Base-by-base conservation (phyloP, 805 yeast genomes). In the Lachancea fermentati region DNA sequence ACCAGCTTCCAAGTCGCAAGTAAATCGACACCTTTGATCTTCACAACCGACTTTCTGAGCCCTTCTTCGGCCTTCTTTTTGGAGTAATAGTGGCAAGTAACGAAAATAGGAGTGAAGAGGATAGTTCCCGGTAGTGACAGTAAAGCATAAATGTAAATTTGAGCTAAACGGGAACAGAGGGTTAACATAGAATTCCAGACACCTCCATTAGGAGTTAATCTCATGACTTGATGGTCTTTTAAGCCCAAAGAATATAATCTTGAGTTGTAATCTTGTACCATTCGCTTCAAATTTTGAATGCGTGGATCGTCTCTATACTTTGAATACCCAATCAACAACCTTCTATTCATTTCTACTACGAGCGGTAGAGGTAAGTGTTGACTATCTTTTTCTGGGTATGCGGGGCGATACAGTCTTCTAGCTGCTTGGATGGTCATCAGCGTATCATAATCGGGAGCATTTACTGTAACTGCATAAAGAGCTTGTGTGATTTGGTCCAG, bases 1-100 rank as follows among this genome's bases (percentile, higher is more conserved):
- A 89, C 71, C 34, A 91, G 76, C 62, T 91, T 91, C 98, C 98
- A 91, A 2, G 97, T 86, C 2, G 97, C 97, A 41, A 91, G 70
- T 30, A 91, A 94, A 60, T 91, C 98, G 37, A 76, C 78, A 11
- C 95, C 97, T 58, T 81, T 79, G 47, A 91, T 80, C 58, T 91
- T 91, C 13, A 91, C 98, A 1, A 85, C 74, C 0, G 96, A 87
- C n/a, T 75, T 83, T n/a, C 86, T 88, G 45, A 91, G 68, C 0
- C 97, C 97, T 28, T 78, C 74, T 45, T 63, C 68, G 30, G 89
- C 87, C 63, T 89, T 88, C 46, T 70, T 68, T 44, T 70, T 75
- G 11, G 96, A 81, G 41, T 85, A 81, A 19, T 63, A 61, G 53
- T 79, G 81, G 6, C 95, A 76, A 13, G 81, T 75, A 30, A 85